Base-by-base conservation (phyloP, 371 early-diverging fungal species). In the Apophysomyces trapeziformis region DNA sequence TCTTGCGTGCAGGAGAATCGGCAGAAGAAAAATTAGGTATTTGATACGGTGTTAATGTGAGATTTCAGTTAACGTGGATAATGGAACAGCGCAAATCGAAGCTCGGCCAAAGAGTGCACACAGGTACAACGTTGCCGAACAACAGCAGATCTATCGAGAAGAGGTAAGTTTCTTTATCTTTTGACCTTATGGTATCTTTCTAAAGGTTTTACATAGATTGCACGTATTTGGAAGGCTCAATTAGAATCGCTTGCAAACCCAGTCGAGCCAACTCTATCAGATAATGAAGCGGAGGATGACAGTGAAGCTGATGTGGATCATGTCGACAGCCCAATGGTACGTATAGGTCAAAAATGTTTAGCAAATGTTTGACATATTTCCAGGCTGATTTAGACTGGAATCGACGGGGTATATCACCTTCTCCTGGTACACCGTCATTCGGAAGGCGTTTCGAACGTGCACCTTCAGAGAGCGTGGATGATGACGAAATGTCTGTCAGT, bases 201-300 rank as follows among this genome's bases (percentile, higher is more conserved):
- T 13, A 16, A 46, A 9, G 13, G 18, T 64, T 38, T 44, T 60
- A 14, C 4, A 18, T 63, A 83, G 87, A 95, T 96, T 65, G 85
- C 88, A 26, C 86, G 95, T 44, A 97, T 98, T 57, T 98, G 99
- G 99, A 94, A 92, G 62, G 90, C 92, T 14, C 99, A 99, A 71
- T 82, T 87, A 41, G 72, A 81, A 35, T 77, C 95, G 0, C 74
- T 98, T 18, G 82, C 90, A 43, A 83, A 74, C 36, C 73, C 64
- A 4, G 71, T 68, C n/a, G 89, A 89, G 44, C 82, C 86, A 26
- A 68, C 63, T 50, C 72, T 84, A 6, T 75, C 82, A 4, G 87
- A 87, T 46, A 84, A 87, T 54, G 87, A 84, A 47, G 71, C 66
- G n/a, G 83, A 84, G 14, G 76, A 78, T 16, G 82, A 80, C 1